These are phyloP conservation scores for Scleromitrula shiraiana DNA, from an alignment of 2,329 filamentous ascomycete genomes.

Conservation along the genomic window DNA sequence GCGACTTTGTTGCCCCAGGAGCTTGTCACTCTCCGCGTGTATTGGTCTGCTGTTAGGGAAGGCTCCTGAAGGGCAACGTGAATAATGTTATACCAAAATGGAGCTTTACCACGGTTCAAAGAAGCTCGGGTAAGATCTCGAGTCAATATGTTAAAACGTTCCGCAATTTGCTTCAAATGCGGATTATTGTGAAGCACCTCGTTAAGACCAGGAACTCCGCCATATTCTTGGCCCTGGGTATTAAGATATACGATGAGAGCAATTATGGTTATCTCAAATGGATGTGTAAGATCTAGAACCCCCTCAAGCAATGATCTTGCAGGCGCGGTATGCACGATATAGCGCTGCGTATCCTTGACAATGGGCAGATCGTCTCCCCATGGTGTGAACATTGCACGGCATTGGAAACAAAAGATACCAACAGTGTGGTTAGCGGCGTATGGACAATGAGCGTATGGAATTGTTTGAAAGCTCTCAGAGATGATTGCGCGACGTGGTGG, in stretches of 20 bases:
- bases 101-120: neutral
- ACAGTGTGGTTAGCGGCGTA: neutral
- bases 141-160: neutral
- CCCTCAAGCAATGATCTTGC: neutral
- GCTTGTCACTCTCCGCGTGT: neutral
- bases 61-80: neutral
- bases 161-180: neutral
- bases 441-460: neutral
- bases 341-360: neutral
- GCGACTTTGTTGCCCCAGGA: neutral
- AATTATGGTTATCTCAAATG: neutral
- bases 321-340: neutral
- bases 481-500: too few species aligned
- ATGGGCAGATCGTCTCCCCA: neutral
- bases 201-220: neutral
- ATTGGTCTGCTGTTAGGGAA: neutral
- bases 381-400: neutral
- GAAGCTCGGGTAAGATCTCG: neutral
- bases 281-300: neutral
- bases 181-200: neutral
- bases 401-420: constrained; percentile 1
- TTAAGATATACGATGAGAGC: neutral
- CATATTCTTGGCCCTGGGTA: neutral
- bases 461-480: neutral
- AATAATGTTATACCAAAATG: neutral